Conservation (phyloP, 2,329 filamentous ascomycete species). For the Clonostachys rhizophaga region DNA sequence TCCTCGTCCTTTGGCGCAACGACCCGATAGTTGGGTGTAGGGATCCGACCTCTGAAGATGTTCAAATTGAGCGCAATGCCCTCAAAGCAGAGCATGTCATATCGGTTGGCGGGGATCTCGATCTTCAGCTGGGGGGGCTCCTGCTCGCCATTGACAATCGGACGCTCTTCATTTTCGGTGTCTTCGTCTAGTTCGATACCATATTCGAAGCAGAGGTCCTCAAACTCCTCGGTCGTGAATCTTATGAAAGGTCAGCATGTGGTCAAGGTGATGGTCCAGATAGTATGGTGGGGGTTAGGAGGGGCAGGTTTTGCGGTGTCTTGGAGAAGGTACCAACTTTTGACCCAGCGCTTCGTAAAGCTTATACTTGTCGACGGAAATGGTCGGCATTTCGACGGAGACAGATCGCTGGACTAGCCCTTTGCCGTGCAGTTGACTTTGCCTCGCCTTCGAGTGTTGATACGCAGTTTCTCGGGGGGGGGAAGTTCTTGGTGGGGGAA, state of each 20-base stretch:
- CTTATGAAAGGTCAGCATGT: slow-evolving; percentile 29
- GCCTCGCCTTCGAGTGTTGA: too few species aligned
- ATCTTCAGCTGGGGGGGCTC: slow-evolving; percentile 94
- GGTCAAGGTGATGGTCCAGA: background rate
- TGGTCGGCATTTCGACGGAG: slow-evolving; percentile 74
- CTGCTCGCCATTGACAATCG: slow-evolving; percentile 71
- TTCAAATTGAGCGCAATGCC: slow-evolving; percentile 94
- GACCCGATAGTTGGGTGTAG: slow-evolving; percentile 76
- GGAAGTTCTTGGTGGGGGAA: too few species aligned
- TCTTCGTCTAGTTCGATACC: slow-evolving; percentile 98
- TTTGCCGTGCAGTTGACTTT: background rate
- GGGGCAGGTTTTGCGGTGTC: slow-evolving; percentile 4
- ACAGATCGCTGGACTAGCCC: background rate
- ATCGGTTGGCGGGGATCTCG: slow-evolving; percentile 93
- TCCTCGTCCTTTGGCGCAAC: slow-evolving; percentile 68
- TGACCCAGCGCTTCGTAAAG: slow-evolving; percentile 90
- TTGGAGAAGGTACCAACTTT: slow-evolving; percentile 50
- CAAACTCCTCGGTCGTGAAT: slow-evolving; percentile 90
- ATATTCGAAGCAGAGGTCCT: slow-evolving; percentile 97
- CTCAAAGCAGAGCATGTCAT: slow-evolving; percentile 95
- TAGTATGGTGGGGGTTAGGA: slow-evolving; percentile 9
- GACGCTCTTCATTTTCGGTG: slow-evolving; percentile 70
- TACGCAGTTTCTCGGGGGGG: too few species aligned
- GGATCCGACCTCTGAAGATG: slow-evolving; percentile 77
- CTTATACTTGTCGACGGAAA: slow-evolving; percentile 91